Base-by-base conservation (phyloP, 129 eudicot species). In the Saposhnikovia divaricata region DNA sequence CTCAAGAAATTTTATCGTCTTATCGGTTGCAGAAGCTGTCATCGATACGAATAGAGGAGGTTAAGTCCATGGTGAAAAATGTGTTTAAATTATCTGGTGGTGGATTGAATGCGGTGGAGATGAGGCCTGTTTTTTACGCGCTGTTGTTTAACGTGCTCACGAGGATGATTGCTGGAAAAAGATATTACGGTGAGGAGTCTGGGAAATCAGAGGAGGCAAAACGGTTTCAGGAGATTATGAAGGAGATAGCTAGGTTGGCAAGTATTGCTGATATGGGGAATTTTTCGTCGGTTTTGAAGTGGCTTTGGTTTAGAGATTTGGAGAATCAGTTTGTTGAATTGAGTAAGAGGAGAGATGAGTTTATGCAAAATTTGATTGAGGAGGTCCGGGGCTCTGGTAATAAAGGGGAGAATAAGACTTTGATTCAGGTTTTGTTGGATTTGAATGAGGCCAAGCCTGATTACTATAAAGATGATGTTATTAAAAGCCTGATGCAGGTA, bases 131-230 rank as follows among this genome's bases (percentile, higher is more conserved):
- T 25, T 86, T 91, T 2, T 76, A 72, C 6, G 87, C 85, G 80
- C 28, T 85, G 75, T 78, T 80, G 44, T 48, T 89, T 78, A 91
- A 89, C 28, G 71, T 87, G 6, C 57, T 91, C 81, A 89, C 86
- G 68, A 83, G 87, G 78, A 91, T 89, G 91, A 85, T 86, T 14
- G 80, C 87, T 0, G 93, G 93, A 43, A 91, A 91, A 80, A 80
- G 89, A 80, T 91, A 83, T 55, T 74, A 46, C 23, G 87, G 81
- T 0, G 81, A 79, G 9, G 80, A 78, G 1, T 85, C 65, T 8
- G 84, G 42, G 31, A 74, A 75, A 19, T 27, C 51, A 45, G 82
- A 80, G 46, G 88, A 87, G 55, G 87, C 89, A 0, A 75, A 80
- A 75, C 13, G 53, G 38, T 83, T 91, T 27, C 70, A 39, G 82